Conservation (phyloP, 306 rosid genomes). For the Castanea mollissima region DNA sequence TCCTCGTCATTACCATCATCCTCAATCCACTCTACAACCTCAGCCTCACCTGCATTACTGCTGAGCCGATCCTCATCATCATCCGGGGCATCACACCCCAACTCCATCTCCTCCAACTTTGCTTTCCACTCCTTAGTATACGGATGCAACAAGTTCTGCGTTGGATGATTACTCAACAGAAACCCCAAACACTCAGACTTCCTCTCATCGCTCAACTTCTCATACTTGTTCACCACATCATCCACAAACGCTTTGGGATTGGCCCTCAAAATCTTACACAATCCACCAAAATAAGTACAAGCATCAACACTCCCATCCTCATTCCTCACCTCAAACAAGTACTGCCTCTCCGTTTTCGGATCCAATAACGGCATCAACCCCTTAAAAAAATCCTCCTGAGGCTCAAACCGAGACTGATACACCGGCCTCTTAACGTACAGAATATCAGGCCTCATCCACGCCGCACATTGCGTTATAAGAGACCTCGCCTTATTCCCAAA, state of each 20-base stretch:
- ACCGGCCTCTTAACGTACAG: slow-evolving; percentile 86
- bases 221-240: slow-evolving; percentile 81
- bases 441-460: slow-evolving; percentile 91
- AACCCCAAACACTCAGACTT: slow-evolving; percentile 82
- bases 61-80: slow-evolving; percentile 42
- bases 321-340: slow-evolving; percentile 51
- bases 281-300: slow-evolving; percentile 78
- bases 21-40: slow-evolving; percentile 82
- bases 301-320: slow-evolving; percentile 70
- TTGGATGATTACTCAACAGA: slow-evolving; percentile 73
- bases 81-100: slow-evolving; percentile 97
- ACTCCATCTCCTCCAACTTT: slow-evolving; percentile 85
- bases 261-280: slow-evolving; percentile 79
- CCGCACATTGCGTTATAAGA: slow-evolving; percentile 71
- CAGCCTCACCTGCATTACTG: slow-evolving; percentile 42
- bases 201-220: slow-evolving; percentile 74
- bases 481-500: slow-evolving; percentile 75
- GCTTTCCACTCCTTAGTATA: slow-evolving; percentile 96
- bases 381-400: slow-evolving; percentile 64
- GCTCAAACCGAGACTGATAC: slow-evolving; percentile 84
- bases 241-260: slow-evolving; percentile 89
- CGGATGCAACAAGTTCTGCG: slow-evolving; percentile 67
- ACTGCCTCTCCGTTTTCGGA: slow-evolving; percentile 67
- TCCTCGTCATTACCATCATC: slow-evolving; percentile 32
- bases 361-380: slow-evolving; percentile 67